A percentile compares a stretch with the other conserved stretches of the same genome.
phyloP scores from a whole-genome alignment of 495 filamentous ascomycete species.

The Aspergillus indologenus region DNA sequence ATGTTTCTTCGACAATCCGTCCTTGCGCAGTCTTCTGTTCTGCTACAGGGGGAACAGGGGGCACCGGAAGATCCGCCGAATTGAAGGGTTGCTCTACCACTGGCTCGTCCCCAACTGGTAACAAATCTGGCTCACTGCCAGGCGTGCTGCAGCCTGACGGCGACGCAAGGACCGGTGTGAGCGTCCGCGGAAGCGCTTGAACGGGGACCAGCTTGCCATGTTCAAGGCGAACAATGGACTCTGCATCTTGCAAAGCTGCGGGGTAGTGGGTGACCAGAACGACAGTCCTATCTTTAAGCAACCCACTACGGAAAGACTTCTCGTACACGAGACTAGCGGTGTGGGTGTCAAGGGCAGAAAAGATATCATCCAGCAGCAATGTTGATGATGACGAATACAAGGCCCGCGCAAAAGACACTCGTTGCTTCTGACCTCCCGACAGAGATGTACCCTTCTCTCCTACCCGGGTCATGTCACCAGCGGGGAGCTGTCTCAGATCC shows the following conservation, averaged over 20 bases:
- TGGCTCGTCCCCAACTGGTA: background rate
- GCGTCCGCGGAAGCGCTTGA: background rate
- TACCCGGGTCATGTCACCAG: slow-evolving; percentile 60
- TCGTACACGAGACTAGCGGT: slow-evolving; percentile 63
- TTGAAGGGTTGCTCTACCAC: slow-evolving; percentile 5
- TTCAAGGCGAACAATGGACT: slow-evolving; percentile 39
- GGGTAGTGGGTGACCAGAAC: slow-evolving; percentile 65
- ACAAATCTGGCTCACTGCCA: slow-evolving; percentile 5
- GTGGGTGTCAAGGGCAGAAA: slow-evolving; percentile 60
- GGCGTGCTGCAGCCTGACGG: slow-evolving; percentile 10
- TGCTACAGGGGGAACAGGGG: slow-evolving; percentile 1
- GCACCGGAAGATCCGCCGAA: slow-evolving; percentile 7
- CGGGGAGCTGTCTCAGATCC: slow-evolving; percentile 56
- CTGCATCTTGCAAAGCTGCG: slow-evolving; percentile 45
- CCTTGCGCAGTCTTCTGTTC: slow-evolving; percentile 1
- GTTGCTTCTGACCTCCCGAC: slow-evolving; percentile 64
- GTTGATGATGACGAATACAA: slow-evolving; percentile 59
- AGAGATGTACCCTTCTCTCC: slow-evolving; percentile 63
- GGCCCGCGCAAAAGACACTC: slow-evolving; percentile 59
- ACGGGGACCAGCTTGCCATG: slow-evolving; percentile 30
- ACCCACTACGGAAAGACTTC: slow-evolving; percentile 55
- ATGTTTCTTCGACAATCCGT: slow-evolving; percentile 17
- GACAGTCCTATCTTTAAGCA: slow-evolving; percentile 55
- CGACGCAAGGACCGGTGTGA: background rate
- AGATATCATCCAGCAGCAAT: slow-evolving; percentile 59